phyloP scores from a whole-genome alignment of 768 basidiomycete species.

The Dentipellis fragilis region DNA sequence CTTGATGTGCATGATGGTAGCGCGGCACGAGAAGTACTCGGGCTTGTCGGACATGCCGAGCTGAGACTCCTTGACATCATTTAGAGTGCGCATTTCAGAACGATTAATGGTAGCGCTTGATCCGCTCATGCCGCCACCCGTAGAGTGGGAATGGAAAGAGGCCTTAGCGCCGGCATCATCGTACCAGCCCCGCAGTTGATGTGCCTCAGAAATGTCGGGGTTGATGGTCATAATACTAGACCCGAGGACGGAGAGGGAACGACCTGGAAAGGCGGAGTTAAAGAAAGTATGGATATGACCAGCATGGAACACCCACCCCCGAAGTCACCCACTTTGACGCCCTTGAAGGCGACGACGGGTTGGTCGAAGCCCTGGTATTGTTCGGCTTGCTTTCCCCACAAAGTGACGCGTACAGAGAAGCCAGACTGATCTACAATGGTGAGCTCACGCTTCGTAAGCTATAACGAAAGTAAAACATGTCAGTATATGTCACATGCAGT shows the following conservation, averaged over 20 bases:
- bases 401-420: slow-evolving; percentile 71
- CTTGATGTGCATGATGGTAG: slow-evolving; percentile 85
- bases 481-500: neutral
- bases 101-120: slow-evolving; percentile 49
- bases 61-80: slow-evolving; percentile 69
- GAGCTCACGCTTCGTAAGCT: slow-evolving; percentile 87
- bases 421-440: slow-evolving; percentile 78
- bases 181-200: slow-evolving; percentile 86
- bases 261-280: slow-evolving; percentile 34
- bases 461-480: neutral
- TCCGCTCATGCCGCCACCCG: slow-evolving; percentile 25
- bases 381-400: slow-evolving; percentile 96
- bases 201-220: slow-evolving; percentile 88
- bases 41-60: slow-evolving; percentile 68
- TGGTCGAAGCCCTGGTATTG: slow-evolving; percentile 47
- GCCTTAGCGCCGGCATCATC: slow-evolving; percentile 55
- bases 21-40: slow-evolving; percentile 73
- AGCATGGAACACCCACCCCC: slow-evolving; percentile 39
- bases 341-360: slow-evolving; percentile 87
- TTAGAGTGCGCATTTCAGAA: slow-evolving; percentile 59
- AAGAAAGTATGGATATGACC: slow-evolving; percentile 6
- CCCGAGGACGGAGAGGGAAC: slow-evolving; percentile 76
- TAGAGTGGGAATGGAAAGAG: slow-evolving; percentile 66
- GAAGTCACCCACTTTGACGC: slow-evolving; percentile 88
- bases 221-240: slow-evolving; percentile 75